phyloP scores from a whole-genome alignment of 1,139 yeast genomes.

The Yarrowia galli region DNA sequence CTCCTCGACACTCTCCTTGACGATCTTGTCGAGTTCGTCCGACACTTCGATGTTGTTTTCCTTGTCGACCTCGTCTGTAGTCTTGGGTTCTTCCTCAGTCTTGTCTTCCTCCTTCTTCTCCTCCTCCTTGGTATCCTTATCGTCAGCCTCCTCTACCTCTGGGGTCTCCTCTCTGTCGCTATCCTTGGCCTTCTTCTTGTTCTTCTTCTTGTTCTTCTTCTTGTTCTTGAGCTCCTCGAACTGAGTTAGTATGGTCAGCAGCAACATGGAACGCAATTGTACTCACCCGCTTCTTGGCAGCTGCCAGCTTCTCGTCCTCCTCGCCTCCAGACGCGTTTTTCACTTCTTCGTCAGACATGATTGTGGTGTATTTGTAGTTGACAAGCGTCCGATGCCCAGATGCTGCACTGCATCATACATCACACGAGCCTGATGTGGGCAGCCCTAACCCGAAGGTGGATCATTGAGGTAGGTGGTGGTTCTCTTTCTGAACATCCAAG shows the following conservation, averaged over 20 bases:
- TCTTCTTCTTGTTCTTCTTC: conserved; percentile 59
- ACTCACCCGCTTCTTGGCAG: conserved; percentile 64
- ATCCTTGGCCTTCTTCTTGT: conserved; percentile 51
- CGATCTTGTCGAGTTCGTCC: conserved; percentile 17
- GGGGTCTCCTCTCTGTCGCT: conserved; percentile 43
- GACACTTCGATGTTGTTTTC: conserved; percentile 28
- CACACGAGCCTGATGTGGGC: neutral
- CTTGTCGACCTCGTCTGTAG: conserved; percentile 41
- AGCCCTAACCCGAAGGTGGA: conserved; percentile 3
- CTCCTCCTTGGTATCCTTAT: conserved; percentile 38
- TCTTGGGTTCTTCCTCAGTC: conserved; percentile 38
- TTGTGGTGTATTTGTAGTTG: neutral
- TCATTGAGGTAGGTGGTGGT: neutral
- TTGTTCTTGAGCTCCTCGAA: conserved; percentile 71
- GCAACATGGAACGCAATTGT: neutral
- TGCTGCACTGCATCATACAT: conserved; percentile 6
- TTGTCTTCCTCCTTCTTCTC: conserved; percentile 40
- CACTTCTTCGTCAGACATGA: conserved; percentile 33
- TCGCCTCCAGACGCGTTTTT: conserved; percentile 45
- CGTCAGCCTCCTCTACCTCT: conserved; percentile 41
- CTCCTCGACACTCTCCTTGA: conserved; percentile 41
- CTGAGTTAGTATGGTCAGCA: conserved; percentile 43
- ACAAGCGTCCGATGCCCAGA: conserved; percentile 8
- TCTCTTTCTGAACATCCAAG: too few species aligned
- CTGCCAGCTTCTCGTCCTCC: conserved; percentile 66